Evolutionary conservation across 768 basidiomycete species (phyloP).

Genomic region (Crassisporium funariophilum): DNA sequence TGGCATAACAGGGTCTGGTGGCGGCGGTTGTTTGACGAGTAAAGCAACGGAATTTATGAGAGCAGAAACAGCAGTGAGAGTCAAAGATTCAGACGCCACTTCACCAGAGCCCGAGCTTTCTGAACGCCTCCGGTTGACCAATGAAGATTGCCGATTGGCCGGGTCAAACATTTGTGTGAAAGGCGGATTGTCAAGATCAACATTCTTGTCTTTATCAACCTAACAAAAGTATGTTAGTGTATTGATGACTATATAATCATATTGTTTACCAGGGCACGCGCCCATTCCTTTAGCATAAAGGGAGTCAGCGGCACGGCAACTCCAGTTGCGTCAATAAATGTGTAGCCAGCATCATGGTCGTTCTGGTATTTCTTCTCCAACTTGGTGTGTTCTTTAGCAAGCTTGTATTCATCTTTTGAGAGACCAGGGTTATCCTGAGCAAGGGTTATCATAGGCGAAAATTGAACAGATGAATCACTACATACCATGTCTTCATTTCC

Average conservation of each 20-base stretch:
- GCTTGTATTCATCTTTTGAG: conserved; percentile 10
- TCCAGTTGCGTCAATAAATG: conserved; percentile 7
- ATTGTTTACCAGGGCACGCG: conserved; percentile 15
- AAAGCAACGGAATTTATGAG: neutral
- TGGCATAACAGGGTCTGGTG: neutral
- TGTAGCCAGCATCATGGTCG: conserved; percentile 14
- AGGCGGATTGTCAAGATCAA: neutral
- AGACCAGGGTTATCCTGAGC: conserved; percentile 8
- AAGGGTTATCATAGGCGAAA: neutral
- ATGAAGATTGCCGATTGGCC: neutral
- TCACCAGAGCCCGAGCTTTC: conserved; percentile 3
- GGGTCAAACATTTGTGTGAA: neutral
- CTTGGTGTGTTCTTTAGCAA: conserved; percentile 10
- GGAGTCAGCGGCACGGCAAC: conserved; percentile 9
- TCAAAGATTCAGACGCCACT: neutral
- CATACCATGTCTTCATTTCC: neutral
- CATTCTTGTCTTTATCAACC: neutral
- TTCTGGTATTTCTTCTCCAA: conserved; percentile 16
- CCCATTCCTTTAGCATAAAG: conserved; percentile 19
- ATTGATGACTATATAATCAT: no score
- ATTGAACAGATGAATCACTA: neutral
- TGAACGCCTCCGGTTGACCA: neutral
- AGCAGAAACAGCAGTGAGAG: conserved; percentile 1
- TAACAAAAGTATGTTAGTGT: neutral
- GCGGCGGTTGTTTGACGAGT: neutral